phyloP scores from a whole-genome alignment of 106 monocot genomes.

The Posidonia australis region DNA sequence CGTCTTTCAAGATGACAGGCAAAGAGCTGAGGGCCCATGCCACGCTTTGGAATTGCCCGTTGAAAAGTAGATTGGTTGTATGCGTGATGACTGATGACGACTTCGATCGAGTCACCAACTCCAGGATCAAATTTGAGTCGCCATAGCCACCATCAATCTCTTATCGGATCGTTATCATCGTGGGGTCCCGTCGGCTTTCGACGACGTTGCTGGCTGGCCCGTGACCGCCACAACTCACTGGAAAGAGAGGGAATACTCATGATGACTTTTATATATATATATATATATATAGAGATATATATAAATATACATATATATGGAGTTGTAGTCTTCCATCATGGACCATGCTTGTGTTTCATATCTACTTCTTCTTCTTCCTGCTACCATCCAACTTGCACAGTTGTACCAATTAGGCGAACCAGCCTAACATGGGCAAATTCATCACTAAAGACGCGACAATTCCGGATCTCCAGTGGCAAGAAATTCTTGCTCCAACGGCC shows the following conservation, averaged over 20 bases:
- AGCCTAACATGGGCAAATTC: neutral
- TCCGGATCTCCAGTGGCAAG: neutral
- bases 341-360: neutral
- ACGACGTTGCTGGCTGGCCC: neutral
- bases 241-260: neutral
- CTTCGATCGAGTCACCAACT: too few species aligned
- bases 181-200: too few species aligned
- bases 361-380: neutral
- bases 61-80: too few species aligned
- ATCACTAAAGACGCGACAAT: constrained; percentile 5
- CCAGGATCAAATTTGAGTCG: too few species aligned
- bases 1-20: too few species aligned
- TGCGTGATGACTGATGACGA: too few species aligned
- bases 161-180: too few species aligned
- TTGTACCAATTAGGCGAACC: neutral
- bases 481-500: neutral
- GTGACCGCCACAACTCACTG: neutral
- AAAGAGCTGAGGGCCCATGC: too few species aligned
- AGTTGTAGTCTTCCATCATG: neutral
- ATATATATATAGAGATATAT: too few species aligned
- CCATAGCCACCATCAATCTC: too few species aligned
- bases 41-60: too few species aligned
- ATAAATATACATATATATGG: neutral
- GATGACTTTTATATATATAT: too few species aligned
- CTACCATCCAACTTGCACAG: neutral